phyloP scores from a whole-genome alignment of 2,329 filamentous ascomycete species.

The Graphilbum fragrans region DNA sequence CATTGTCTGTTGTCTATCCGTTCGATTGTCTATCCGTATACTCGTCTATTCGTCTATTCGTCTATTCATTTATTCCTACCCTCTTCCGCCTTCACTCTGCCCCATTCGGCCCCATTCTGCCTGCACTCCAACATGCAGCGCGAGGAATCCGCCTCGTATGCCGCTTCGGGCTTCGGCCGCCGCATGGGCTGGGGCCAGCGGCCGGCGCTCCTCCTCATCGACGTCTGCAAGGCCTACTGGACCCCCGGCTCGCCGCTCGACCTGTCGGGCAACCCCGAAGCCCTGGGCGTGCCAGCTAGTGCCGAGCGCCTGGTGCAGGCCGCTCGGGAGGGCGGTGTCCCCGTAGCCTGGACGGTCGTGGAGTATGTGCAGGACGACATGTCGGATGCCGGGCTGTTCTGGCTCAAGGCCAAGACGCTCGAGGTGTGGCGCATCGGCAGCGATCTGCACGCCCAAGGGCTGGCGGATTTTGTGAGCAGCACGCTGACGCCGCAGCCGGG shows the following conservation, averaged over 20 bases:
- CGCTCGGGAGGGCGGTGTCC: constrained; percentile 22
- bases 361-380: constrained; percentile 29
- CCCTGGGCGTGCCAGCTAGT: constrained; percentile 20
- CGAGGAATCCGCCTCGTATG: constrained; percentile 13
- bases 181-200: constrained; percentile 30
- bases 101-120: too few relatives aligned
- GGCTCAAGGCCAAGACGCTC: constrained; percentile 27
- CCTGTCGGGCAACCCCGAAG: constrained; percentile 22
- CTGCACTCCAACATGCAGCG: constrained; percentile 3
- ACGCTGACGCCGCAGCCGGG: constrained; percentile 22
- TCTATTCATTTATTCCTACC: too few relatives aligned
- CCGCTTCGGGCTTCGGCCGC: constrained; percentile 23
- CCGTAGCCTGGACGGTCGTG: constrained; percentile 31
- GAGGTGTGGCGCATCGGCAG: constrained; percentile 27
- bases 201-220: constrained; percentile 31
- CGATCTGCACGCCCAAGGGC: constrained; percentile 15
- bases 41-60: too few relatives aligned
- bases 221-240: constrained; percentile 36
- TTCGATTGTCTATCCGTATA: too few relatives aligned
- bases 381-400: constrained; percentile 31
- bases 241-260: constrained; percentile 27
- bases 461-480: constrained; percentile 22
- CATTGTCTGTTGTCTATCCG: too few relatives aligned
- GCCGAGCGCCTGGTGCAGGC: constrained; percentile 26
- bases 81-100: too few relatives aligned